A percentile compares a stretch with the other conserved stretches of the same genome.
Evolutionary conservation across 306 rosid species (phyloP).

Genomic region (Sicyos baderoa): DNA sequence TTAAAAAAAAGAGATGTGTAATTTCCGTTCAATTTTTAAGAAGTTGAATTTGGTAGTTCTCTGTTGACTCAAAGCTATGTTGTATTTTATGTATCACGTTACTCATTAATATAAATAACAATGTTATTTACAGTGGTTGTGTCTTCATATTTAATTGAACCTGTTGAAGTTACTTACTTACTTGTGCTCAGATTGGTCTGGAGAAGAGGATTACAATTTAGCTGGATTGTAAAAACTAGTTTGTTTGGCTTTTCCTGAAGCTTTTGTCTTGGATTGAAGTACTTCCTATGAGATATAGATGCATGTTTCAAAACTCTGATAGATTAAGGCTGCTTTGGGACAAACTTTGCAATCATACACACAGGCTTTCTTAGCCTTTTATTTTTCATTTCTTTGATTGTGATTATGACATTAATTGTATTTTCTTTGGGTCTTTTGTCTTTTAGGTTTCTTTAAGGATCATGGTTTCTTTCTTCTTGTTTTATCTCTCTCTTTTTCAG

Average conservation of each 20-base stretch:
- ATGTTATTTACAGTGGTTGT: neutral
- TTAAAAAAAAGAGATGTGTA: too few relatives aligned
- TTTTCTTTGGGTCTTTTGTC: too few relatives aligned
- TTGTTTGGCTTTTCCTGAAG: slow-evolving; percentile 1
- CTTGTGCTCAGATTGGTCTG: neutral
- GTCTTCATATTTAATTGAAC: slow-evolving; percentile 8
- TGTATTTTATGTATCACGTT: neutral
- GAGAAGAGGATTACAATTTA: neutral
- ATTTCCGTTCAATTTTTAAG: neutral
- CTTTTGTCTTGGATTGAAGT: neutral
- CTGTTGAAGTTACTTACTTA: neutral
- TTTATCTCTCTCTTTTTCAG: too few relatives aligned
- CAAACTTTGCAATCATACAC: neutral
- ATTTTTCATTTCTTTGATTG: neutral
- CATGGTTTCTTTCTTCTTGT: too few relatives aligned
- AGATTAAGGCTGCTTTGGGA: neutral
- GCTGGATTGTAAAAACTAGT: slow-evolving; percentile 8
- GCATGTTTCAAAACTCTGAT: neutral
- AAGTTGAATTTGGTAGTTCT: slow-evolving; percentile 3
- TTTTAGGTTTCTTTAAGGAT: too few relatives aligned
- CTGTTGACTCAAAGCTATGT: neutral
- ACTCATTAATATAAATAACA: neutral
- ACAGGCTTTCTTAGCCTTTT: slow-evolving; percentile 1
- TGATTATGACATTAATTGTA: too few relatives aligned
- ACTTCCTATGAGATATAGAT: neutral